Evolutionary conservation across 164 flowering plant genomes (phyloP).

Genomic region (Euptelea pleiosperma): DNA sequence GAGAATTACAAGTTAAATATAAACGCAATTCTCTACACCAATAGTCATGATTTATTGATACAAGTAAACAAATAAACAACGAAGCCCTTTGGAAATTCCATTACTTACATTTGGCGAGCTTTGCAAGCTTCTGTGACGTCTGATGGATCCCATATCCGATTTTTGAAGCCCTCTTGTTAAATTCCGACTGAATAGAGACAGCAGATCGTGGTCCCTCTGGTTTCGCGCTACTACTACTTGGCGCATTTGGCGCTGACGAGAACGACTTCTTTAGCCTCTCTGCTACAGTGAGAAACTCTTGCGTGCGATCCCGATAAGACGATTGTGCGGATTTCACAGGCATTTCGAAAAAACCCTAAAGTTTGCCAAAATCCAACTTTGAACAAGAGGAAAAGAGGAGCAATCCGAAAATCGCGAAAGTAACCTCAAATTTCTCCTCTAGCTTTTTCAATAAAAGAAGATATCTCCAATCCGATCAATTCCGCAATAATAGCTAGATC

Average conservation of each 20-base stretch:
- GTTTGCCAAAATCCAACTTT: background rate
- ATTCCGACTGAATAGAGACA: conserved; percentile 76
- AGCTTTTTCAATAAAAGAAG: background rate
- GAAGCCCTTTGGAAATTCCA: too few species aligned
- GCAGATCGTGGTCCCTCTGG: conserved; percentile 47
- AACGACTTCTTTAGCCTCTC: conserved; percentile 65
- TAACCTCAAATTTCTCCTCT: conserved; percentile 2
- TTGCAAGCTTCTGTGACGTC: conserved; percentile 88
- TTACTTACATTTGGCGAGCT: conserved; percentile 88
- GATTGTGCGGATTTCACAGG: conserved; percentile 46
- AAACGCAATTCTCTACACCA: too few species aligned
- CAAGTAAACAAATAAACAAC: too few species aligned
- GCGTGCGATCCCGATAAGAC: conserved; percentile 84
- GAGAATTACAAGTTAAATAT: too few species aligned
- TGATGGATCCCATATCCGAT: conserved; percentile 89
- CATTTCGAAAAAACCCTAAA: conserved; percentile 17
- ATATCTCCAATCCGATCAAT: conserved; percentile 4
- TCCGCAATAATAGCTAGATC: conserved; percentile 1
- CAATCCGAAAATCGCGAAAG: background rate
- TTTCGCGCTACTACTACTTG: conserved; percentile 30
- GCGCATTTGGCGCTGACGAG: conserved; percentile 33
- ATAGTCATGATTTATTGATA: too few species aligned
- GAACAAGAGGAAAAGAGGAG: background rate
- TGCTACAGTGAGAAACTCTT: conserved; percentile 65
- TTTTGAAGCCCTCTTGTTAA: conserved; percentile 82